Conservation (phyloP, 176 grass and related monocot species). For the Rhynchospora breviuscula region DNA sequence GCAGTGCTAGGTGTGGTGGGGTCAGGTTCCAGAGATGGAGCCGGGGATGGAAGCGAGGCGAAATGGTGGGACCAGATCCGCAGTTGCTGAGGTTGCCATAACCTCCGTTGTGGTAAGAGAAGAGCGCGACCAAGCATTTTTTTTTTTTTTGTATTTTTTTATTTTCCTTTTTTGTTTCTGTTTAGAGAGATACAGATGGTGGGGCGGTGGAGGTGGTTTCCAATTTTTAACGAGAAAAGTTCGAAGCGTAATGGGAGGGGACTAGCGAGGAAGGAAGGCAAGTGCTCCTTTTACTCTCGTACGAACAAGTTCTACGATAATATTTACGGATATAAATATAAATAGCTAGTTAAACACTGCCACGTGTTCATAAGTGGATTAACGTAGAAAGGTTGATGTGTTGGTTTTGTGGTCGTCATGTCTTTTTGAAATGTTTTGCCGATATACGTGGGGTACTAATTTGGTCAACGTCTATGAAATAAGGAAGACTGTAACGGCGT, state of each 20-base stretch:
- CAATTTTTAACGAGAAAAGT: not conserved
- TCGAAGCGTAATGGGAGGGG: not conserved
- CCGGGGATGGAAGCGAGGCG: slow-evolving; percentile 30
- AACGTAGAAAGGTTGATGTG: not conserved
- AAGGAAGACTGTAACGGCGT: not conserved
- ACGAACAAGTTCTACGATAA: not conserved
- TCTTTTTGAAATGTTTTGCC: not conserved
- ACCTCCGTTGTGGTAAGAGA: not conserved
- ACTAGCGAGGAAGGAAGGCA: not conserved
- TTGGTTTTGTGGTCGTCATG: not conserved
- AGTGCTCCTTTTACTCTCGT: not conserved
- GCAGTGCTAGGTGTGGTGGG: not conserved
- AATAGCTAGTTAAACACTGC: not conserved
- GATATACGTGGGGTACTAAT: not conserved
- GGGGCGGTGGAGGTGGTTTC: not conserved
- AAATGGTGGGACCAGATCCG: slow-evolving; percentile 17
- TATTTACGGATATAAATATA: too few species aligned
- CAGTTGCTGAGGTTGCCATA: not conserved
- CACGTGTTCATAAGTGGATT: not conserved
- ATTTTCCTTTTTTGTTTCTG: not conserved
- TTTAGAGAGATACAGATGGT: not conserved
- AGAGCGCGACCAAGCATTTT: slow-evolving; percentile 37
- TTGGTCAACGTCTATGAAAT: slow-evolving; percentile 1
- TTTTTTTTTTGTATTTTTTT: not conserved
- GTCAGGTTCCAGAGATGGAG: not conserved